Percentiles rank a stretch among this genome's conserved stretches.
Evolutionary conservation across 2,329 filamentous ascomycete species (phyloP).

Genomic region (Paraphaeosphaeria sporulosa): DNA sequence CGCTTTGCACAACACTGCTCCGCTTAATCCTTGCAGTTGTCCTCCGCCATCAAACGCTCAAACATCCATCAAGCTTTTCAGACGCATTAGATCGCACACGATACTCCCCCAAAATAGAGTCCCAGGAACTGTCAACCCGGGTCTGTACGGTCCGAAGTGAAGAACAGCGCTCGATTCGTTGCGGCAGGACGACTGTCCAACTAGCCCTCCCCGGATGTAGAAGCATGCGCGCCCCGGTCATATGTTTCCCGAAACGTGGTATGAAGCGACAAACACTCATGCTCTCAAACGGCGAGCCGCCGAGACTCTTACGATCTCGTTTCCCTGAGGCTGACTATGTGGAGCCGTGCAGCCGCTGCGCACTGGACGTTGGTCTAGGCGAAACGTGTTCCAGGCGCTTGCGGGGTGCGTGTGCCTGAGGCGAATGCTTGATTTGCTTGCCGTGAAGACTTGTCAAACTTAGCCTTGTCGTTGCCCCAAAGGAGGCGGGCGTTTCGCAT

Average conservation of each 20-base stretch:
- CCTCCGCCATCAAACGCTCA: not conserved
- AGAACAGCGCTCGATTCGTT: not conserved
- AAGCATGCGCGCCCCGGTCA: constrained; percentile 8
- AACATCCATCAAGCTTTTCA: not conserved
- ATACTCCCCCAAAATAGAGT: not conserved
- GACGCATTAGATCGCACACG: constrained; percentile 1
- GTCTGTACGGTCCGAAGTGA: not conserved
- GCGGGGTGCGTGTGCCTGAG: constrained; percentile 15
- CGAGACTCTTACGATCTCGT: constrained; percentile 11
- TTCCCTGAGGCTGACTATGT: constrained; percentile 7
- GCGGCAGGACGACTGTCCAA: not conserved
- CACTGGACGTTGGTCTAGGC: constrained; percentile 3
- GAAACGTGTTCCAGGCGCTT: constrained; percentile 24
- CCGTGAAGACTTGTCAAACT: constrained; percentile 27
- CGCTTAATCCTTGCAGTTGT: not conserved
- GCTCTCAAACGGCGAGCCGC: not conserved
- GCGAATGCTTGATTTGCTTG: constrained; percentile 41
- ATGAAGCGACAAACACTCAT: constrained; percentile 17
- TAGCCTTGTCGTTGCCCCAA: constrained; percentile 15
- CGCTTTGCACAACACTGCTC: not conserved
- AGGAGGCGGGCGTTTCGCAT: constrained; percentile 23
- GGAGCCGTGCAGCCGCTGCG: not conserved
- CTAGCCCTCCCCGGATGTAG: constrained; percentile 8
- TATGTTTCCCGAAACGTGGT: constrained; percentile 18
- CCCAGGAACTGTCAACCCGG: not conserved